A percentile compares a stretch with the other conserved stretches of the same genome.
phyloP scores from a whole-genome alignment of 1,284 basidiomycete genomes.

The Neolentinus lepideus region DNA sequence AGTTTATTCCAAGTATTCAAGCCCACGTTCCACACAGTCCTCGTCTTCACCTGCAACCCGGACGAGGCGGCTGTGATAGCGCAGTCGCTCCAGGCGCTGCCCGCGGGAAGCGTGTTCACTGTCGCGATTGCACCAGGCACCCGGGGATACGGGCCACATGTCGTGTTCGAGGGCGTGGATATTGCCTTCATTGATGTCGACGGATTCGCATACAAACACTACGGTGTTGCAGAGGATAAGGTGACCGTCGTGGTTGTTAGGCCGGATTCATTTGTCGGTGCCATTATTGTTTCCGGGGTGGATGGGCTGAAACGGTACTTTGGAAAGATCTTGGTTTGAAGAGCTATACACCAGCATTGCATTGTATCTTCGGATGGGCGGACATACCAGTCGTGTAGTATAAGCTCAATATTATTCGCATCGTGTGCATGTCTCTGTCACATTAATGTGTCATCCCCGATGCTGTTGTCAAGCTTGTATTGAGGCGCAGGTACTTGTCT shows the following conservation, averaged over 20 bases:
- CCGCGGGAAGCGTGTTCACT: not conserved
- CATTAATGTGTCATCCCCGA: too few relatives aligned
- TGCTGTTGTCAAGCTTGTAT: too few relatives aligned
- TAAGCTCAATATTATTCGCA: too few relatives aligned
- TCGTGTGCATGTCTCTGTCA: too few relatives aligned
- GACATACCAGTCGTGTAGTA: too few relatives aligned
- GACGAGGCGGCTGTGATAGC: too few relatives aligned
- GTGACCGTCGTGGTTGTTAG: constrained; percentile 3
- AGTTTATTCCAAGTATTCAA: constrained; percentile 3
- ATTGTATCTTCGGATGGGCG: too few relatives aligned
- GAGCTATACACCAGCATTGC: too few relatives aligned
- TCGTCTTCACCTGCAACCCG: constrained; percentile 2
- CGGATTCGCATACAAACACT: not conserved
- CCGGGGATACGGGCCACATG: not conserved
- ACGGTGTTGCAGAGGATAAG: not conserved
- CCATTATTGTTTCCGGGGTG: not conserved
- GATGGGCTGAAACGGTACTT: not conserved
- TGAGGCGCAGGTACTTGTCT: too few relatives aligned
- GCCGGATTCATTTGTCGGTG: constrained; percentile 5
- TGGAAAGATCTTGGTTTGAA: constrained; percentile 1
- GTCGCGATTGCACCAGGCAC: not conserved
- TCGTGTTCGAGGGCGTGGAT: not conserved
- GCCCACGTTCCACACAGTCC: constrained; percentile 2
- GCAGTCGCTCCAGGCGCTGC: too few relatives aligned
- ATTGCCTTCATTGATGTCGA: not conserved